Conservation (phyloP, 1,284 basidiomycete species). For the Salmacisia buchloeana region DNA sequence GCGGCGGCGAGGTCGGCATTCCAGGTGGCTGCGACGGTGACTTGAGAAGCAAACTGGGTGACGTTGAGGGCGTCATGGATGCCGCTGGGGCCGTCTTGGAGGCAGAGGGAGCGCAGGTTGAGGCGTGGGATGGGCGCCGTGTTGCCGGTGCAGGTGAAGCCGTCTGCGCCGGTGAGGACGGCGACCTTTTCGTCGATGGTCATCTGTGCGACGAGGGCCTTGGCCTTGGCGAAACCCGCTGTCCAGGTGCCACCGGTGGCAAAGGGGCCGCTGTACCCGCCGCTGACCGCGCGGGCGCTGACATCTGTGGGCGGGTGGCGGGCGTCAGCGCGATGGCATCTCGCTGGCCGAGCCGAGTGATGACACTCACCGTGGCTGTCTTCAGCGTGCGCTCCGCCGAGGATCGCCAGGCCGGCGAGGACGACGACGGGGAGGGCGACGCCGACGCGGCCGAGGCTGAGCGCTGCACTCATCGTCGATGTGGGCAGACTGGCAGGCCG, state of each 20-base stretch:
- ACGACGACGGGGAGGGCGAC: no score
- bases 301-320: no score
- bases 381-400: no score
- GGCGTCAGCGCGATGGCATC: no score
- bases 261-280: no score
- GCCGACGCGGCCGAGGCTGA: no score
- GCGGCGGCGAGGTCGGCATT: constrained; percentile 22
- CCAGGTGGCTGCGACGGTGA: constrained; percentile 26
- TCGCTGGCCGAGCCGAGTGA: no score
- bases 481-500: no score
- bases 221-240: constrained; percentile 59
- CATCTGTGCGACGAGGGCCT: constrained; percentile 49
- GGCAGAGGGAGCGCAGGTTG: constrained; percentile 64
- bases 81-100: constrained; percentile 59
- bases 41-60: constrained; percentile 25
- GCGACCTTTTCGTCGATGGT: constrained; percentile 54
- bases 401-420: no score
- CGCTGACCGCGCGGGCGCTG: no score
- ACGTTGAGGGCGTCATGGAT: constrained; percentile 54
- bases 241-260: constrained; percentile 55
- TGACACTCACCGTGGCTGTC: no score
- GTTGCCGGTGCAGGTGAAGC: constrained; percentile 35
- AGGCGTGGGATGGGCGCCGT: constrained; percentile 56
- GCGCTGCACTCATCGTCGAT: no score
- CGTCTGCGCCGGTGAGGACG: constrained; percentile 52